phyloP scores from a whole-genome alignment of 768 basidiomycete genomes.

The Holtermannia corniformis region DNA sequence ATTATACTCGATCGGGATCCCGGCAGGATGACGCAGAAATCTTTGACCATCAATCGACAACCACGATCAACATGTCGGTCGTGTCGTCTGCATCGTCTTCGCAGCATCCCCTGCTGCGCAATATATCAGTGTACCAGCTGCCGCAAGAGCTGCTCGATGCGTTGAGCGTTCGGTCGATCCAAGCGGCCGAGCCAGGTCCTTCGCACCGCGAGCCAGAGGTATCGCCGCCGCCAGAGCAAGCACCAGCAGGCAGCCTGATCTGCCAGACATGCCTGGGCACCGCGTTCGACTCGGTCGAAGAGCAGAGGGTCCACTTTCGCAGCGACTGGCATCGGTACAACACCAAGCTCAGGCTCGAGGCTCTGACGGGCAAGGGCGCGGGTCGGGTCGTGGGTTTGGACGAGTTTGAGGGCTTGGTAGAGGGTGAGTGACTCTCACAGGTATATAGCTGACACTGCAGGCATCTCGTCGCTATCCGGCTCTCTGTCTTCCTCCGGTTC shows the following conservation, averaged over 20 bases:
- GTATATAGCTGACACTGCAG: slow-evolving; percentile 3
- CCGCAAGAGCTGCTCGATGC: slow-evolving; percentile 60
- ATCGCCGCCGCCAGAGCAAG: neutral
- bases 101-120: slow-evolving; percentile 6
- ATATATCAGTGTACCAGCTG: slow-evolving; percentile 52
- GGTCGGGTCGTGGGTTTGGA: slow-evolving; percentile 56
- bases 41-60: too few relatives aligned
- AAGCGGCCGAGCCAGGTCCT: slow-evolving; percentile 40
- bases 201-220: neutral
- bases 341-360: slow-evolving; percentile 62
- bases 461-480: slow-evolving; percentile 65
- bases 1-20: too few relatives aligned
- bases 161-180: slow-evolving; percentile 58
- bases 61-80: neutral
- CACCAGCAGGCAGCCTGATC: slow-evolving; percentile 11
- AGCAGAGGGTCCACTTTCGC: slow-evolving; percentile 75
- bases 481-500: slow-evolving; percentile 54
- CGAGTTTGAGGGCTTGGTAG: slow-evolving; percentile 67
- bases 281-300: slow-evolving; percentile 62
- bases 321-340: slow-evolving; percentile 99
- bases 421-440: slow-evolving; percentile 51
- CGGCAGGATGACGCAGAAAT: too few relatives aligned
- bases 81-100: neutral
- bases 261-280: slow-evolving; percentile 46
- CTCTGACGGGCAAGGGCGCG: slow-evolving; percentile 39